Base-by-base conservation (phyloP, 306 rosid species). In the Sicyos edulis region DNA sequence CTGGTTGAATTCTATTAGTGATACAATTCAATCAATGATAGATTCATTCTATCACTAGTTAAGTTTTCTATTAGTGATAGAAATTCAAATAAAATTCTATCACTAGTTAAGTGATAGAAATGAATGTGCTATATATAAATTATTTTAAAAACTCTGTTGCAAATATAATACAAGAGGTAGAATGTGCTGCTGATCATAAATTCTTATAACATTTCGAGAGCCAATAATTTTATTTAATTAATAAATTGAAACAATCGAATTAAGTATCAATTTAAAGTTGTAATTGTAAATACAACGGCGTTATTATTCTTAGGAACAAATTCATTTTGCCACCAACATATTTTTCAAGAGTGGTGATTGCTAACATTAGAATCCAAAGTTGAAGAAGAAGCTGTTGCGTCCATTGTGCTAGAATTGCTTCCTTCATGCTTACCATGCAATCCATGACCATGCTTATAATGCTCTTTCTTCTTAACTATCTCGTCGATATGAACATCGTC, bases 401-500 rank as follows among this genome's bases (percentile, higher is more conserved):
- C 55, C 55, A 45, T 66, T 12, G 40, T 20, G 37, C 34, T 17
- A 37, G 64, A 52, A 56, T 72, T 72, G 8, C 68, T 54, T 72
- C 45, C 76, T 42, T 73, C 69, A 20, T 57, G 22, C 19, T 73
- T 73, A 0, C 54, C 53, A 20, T 72, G 58, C 67, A 72, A 72
- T 8, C 76, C 76, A 20, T 45, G 34, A 4, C 58, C 76, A 73
- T 42, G 24, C 15, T 57, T 47, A 17, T 56, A n/a, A n/a, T n/a
- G 44, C 47, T 73, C 69, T 7, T 73, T 59, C 76, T 58, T 73
- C 45, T 54, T 73, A 3, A 58, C 13, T 0, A 40, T 32, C 22
- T 45, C 76, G 11, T 73, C 68, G 34, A 73, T 22, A 24, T 58
- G 56, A 8, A 73, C 17, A n/a, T 73, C 76, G 8, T 73, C 76